Conservation (phyloP, 73 alveolate species). For the Symbiodinium natans region DNA sequence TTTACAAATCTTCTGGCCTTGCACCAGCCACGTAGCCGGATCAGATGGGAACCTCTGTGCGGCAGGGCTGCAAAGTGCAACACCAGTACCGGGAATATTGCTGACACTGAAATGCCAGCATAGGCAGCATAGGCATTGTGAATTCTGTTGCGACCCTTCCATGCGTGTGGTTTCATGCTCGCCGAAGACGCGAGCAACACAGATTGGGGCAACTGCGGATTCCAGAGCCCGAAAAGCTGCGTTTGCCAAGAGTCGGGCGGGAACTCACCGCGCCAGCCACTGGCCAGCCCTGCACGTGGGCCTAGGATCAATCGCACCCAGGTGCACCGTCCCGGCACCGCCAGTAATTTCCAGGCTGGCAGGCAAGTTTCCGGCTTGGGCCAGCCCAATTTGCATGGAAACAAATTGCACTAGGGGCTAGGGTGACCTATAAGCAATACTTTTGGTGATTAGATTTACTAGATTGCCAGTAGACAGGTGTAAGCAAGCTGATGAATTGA, state of each 20-base stretch:
- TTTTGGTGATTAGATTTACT: not conserved
- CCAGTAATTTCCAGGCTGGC: not conserved
- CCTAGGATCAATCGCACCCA: too few relatives aligned
- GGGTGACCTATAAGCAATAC: not conserved
- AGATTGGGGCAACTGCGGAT: too few relatives aligned
- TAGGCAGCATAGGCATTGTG: not conserved
- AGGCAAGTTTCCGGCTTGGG: not conserved
- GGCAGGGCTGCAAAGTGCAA: not conserved
- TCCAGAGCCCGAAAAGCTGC: too few relatives aligned
- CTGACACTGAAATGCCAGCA: not conserved
- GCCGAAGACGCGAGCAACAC: too few relatives aligned
- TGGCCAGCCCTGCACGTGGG: conserved; percentile 71
- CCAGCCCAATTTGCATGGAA: not conserved
- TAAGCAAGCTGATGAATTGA: not conserved
- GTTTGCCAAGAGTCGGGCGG: not conserved
- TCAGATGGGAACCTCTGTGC: conserved; percentile 9
- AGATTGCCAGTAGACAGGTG: not conserved
- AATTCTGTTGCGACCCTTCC: not conserved
- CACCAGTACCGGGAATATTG: not conserved
- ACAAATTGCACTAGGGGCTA: not conserved
- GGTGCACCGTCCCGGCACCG: too few relatives aligned
- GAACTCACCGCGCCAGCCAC: conserved; percentile 30
- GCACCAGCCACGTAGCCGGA: conserved; percentile 40
- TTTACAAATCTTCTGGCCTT: not conserved
- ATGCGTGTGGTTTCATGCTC: not conserved